Conservation (phyloP, 2,329 filamentous ascomycete species). For the Diaporthe citri region DNA sequence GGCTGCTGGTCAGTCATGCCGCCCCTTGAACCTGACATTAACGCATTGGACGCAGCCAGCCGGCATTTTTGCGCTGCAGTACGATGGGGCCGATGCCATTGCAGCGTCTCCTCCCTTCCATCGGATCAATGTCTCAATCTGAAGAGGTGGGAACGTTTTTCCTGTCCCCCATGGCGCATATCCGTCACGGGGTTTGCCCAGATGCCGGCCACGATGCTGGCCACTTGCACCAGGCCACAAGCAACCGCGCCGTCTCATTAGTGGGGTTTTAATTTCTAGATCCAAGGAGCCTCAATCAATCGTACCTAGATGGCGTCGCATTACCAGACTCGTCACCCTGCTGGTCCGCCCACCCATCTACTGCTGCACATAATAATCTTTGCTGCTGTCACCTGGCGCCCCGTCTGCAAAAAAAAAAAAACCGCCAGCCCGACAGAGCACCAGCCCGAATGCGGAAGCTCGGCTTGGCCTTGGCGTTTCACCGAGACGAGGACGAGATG, state of each 20-base stretch:
- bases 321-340: not conserved
- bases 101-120: not conserved
- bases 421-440: slow-evolving; percentile 1
- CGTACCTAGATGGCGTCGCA: slow-evolving; percentile 4
- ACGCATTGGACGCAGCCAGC: not conserved
- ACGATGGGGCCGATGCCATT: not conserved
- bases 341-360: not conserved
- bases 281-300: slow-evolving; percentile 23
- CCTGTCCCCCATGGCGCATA: not conserved
- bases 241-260: not conserved
- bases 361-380: not conserved
- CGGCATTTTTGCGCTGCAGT: not conserved
- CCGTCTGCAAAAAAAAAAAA: not conserved
- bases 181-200: not conserved
- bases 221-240: not conserved
- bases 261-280: slow-evolving; percentile 16
- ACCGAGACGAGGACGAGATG: slow-evolving; percentile 22
- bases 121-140: not conserved
- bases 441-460: slow-evolving; percentile 28
- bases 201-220: not conserved
- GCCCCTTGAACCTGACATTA: not conserved
- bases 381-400: not conserved
- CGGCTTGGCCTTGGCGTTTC: slow-evolving; percentile 28
- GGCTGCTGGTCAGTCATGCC: slow-evolving; percentile 3
- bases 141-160: not conserved